Base-by-base conservation (phyloP, 805 yeast genomes). In the Candida maris region DNA sequence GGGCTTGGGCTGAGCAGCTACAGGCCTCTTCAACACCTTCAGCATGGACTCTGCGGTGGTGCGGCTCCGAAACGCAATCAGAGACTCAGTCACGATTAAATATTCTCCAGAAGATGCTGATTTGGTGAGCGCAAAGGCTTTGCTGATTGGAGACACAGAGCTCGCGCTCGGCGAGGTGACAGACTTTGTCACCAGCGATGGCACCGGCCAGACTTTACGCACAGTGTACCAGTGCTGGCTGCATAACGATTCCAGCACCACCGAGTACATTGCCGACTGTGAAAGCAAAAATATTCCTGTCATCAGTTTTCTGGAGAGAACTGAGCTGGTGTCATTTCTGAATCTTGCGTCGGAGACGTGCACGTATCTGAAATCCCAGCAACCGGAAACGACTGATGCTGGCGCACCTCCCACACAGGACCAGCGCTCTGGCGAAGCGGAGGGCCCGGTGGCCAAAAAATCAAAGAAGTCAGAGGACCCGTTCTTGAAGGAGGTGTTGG, bases 281-380 rank as follows among this genome's bases (percentile, higher is more conserved):
- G 81, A 77, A 50, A 72, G 70, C 33, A 64, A 72, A 26, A 71
- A 75, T 3, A 70, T 91, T 22, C 69, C 77, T 3, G 85, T 85
- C 44, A 74, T 91, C 55, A 79, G 85, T 39, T 89, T 91, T 54
- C 62, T 85, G 56, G 95, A 87, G 51, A 79, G 94, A 61, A 80
- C 87, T 6, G 96, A 91, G 55, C 70, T 91, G 42, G 70, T 82
- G 37, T 74, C 85, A 20, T 89, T 93, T 88, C 70, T 91, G 34
- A 73, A 72, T 41, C 96, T 96, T 3, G 69, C 76, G 15, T 67
- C 79, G 3, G 77, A 71, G 25, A 67, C 71, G 17, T 78, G 85
- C 44, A 73, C 77, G 36, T 80, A 72, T 54, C 61, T 81, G 22
- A 60, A 57, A 29, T 24, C 35, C 15, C 44, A 42, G 6, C n/a